phyloP scores from a whole-genome alignment of 495 filamentous ascomycete species.

The Trypethelium eluteriae region DNA sequence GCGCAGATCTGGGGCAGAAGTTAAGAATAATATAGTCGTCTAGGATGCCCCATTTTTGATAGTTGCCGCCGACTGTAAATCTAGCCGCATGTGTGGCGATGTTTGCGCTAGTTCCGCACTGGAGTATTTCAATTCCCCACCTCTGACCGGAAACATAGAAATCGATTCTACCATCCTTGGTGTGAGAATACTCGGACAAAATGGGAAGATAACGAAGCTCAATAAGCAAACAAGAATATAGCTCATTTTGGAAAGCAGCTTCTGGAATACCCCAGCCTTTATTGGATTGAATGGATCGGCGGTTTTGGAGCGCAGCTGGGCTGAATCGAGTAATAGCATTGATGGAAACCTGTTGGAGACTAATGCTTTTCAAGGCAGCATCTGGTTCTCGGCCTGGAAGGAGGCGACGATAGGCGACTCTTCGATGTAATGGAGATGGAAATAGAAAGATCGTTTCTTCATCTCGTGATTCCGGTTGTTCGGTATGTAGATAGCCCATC shows the following conservation, averaged over 20 bases:
- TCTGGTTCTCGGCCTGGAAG: slow-evolving; percentile 13
- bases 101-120: not conserved
- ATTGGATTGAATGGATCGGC: not conserved
- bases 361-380: slow-evolving; percentile 3
- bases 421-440: slow-evolving; percentile 15
- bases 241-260: slow-evolving; percentile 16
- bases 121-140: slow-evolving; percentile 15
- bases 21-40: slow-evolving; percentile 21
- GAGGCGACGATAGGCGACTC: slow-evolving; percentile 17
- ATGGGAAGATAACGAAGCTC: slow-evolving; percentile 15
- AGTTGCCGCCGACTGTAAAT: slow-evolving; percentile 14
- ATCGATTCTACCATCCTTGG: slow-evolving; percentile 15
- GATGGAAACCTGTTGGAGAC: slow-evolving; percentile 14
- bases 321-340: slow-evolving; percentile 18
- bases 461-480: not conserved
- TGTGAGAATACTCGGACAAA: slow-evolving; percentile 15
- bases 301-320: slow-evolving; percentile 6
- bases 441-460: slow-evolving; percentile 9
- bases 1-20: slow-evolving; percentile 16
- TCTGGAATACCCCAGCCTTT: slow-evolving; percentile 13
- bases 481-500: slow-evolving; percentile 14
- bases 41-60: slow-evolving; percentile 16
- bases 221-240: slow-evolving; percentile 2
- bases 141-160: slow-evolving; percentile 14
- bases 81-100: slow-evolving; percentile 11